Evolutionary conservation across 1,284 basidiomycete genomes (phyloP).

Genomic region (Heterobasidion irregulare): DNA sequence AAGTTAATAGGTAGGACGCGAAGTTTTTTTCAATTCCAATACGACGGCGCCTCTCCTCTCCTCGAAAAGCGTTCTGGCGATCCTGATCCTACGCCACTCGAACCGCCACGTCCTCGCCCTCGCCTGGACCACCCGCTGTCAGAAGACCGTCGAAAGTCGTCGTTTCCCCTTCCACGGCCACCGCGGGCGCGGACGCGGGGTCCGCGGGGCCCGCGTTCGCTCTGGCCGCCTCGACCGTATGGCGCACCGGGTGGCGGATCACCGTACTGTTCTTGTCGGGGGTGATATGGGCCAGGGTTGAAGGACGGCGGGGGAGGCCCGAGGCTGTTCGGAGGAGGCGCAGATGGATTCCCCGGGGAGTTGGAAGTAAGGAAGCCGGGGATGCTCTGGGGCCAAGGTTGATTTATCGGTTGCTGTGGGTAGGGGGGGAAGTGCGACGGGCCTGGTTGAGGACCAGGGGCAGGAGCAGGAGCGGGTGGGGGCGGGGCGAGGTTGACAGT

Average conservation of each 20-base stretch:
- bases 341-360: neutral
- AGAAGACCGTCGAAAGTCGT: slow-evolving; percentile 2
- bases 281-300: neutral
- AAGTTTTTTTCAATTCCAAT: neutral
- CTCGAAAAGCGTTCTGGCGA: neutral
- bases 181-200: slow-evolving; percentile 2
- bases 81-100: neutral
- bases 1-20: no score
- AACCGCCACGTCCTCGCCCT: slow-evolving; percentile 5
- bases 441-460: neutral
- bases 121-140: slow-evolving; percentile 8
- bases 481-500: neutral
- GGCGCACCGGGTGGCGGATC: neutral
- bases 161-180: slow-evolving; percentile 5
- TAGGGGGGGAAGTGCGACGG: neutral
- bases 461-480: neutral
- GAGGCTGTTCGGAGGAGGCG: neutral
- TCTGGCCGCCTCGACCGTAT: neutral
- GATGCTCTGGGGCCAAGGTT: neutral
- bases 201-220: slow-evolving; percentile 4
- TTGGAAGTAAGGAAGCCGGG: neutral
- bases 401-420: neutral
- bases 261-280: slow-evolving; percentile 1
- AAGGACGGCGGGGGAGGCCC: neutral
- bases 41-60: neutral